Evolutionary conservation across 257 asterid genomes (phyloP).

Genomic region (Apocynum venetum): DNA sequence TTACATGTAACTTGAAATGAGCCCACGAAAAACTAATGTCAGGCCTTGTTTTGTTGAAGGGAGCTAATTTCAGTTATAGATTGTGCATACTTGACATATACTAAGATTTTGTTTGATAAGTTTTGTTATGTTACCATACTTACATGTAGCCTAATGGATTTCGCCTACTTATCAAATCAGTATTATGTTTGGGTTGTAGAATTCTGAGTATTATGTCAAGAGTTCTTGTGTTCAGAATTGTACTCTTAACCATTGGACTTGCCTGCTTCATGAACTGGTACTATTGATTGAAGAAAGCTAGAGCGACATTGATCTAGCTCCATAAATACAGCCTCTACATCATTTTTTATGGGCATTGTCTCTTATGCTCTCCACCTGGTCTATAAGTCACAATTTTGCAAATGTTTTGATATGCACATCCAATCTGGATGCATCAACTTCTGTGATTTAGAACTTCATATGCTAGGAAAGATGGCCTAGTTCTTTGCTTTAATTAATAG

Average conservation of each 20-base stretch:
- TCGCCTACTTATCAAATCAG: too few species aligned
- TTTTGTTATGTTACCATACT: too few species aligned
- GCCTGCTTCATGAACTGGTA: neutral
- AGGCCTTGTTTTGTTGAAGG: neutral
- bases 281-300: neutral
- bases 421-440: neutral
- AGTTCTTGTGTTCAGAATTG: too few species aligned
- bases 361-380: too few species aligned
- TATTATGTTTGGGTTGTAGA: too few species aligned
- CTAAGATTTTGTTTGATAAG: too few species aligned
- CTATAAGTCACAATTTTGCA: neutral
- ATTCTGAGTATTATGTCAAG: too few species aligned
- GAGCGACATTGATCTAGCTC: neutral
- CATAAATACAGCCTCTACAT: too few species aligned
- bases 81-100: neutral
- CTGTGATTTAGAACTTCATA: neutral
- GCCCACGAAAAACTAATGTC: neutral
- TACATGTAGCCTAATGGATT: too few species aligned
- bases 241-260: too few species aligned
- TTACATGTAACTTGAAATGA: neutral
- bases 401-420: neutral
- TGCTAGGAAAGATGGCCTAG: neutral
- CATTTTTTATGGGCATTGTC: neutral
- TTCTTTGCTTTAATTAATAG: neutral
- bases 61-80: neutral